Evolutionary conservation across 257 asterid genomes (phyloP), one percentile per base, ranked within the genome.

Genomic region (Solanum chiquidenum): DNA sequence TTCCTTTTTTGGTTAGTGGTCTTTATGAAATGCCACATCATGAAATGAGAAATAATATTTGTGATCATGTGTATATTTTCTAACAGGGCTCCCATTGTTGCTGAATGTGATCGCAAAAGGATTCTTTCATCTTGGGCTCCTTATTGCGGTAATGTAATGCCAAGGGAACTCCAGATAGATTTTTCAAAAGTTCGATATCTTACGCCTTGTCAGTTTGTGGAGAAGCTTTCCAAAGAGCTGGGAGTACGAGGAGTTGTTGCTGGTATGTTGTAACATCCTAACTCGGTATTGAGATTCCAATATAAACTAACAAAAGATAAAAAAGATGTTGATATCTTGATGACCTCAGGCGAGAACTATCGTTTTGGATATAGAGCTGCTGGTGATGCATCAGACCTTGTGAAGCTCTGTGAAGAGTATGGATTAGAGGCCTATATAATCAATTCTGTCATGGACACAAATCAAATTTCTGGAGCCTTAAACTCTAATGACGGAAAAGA

Each of bases 171-270:
- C 74, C 90, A 93, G 87, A 83, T 97, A 52, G 95, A 95, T 86
- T 97, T 97, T 91, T 94, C 98, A 1, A 94, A 94, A 90, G 99
- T 97, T 60, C 93, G 99, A 87, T 80, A 79, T 88, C 96, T 97
- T 77, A 91, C 95, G 82, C 98, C 99, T 5, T 92, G 91, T 31
- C 95, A 95, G 88, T 97, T 97, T 85, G 99, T 95, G 85, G 95
- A 93, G 90, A 95, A 94, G 92, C 91, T 97, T 87, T 89, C 97
- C 21, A 83, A 88, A 89, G 99, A 97, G 88, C 98, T 97, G 87
- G 97, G 98, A 86, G 95, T 95, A 25, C 90, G 87, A 73, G 99
- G 99, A 74, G 98, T 97, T 84, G 99, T 97, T 86, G 98, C 99
- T 87, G 99, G 99, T 97, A 92, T 68, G 7, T 49, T 52, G 16